A percentile compares a stretch with the other conserved stretches of the same genome.
phyloP scores from a whole-genome alignment of 345 rosid species.

The Eucalyptus cloeziana region DNA sequence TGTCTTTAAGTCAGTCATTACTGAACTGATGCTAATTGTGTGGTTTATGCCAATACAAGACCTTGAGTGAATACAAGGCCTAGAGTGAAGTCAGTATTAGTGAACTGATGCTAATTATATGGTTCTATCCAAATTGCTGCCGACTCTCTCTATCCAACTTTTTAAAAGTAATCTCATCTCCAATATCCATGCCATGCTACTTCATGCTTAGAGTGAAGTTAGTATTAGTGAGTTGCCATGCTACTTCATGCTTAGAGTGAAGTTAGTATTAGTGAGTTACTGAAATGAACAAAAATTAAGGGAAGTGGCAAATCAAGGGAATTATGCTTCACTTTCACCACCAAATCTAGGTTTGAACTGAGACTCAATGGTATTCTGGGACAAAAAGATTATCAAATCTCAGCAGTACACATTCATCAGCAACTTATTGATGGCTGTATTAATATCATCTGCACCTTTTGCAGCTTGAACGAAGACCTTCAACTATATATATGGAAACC shows the following conservation, averaged over 20 bases:
- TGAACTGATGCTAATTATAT: background rate
- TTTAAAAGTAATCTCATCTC: background rate
- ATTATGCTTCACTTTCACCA: background rate
- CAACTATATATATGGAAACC: slow-evolving; percentile 58
- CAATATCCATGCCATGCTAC: background rate
- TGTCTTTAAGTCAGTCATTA: background rate
- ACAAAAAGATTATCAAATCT: background rate
- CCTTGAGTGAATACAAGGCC: background rate
- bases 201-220: background rate
- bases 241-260: background rate
- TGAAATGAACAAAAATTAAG: background rate
- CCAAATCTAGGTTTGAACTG: background rate
- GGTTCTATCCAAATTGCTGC: background rate
- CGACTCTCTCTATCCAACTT: background rate
- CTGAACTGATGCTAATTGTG: background rate
- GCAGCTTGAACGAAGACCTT: slow-evolving; percentile 78
- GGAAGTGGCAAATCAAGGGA: background rate
- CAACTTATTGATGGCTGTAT: background rate
- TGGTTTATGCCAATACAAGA: background rate
- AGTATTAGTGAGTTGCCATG: background rate
- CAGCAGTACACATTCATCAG: background rate
- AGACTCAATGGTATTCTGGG: background rate
- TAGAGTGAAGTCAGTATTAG: background rate
- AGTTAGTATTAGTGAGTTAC: background rate
- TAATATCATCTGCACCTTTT: background rate